Evolutionary conservation across 257 asterid species (phyloP), one percentile per base, ranked within the genome.

Genomic region (Ilex aquifolium): DNA sequence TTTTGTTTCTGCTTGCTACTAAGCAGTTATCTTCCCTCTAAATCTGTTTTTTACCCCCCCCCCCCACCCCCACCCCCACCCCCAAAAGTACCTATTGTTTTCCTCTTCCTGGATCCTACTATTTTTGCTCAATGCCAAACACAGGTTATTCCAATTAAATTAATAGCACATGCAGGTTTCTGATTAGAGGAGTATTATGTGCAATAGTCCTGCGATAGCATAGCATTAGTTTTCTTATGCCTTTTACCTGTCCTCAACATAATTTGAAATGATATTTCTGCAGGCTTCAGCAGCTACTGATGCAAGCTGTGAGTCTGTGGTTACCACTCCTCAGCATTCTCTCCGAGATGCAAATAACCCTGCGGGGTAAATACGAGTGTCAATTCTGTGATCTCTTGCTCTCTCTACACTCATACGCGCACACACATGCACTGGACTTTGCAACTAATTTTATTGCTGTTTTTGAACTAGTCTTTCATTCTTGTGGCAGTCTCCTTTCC

Each of bases 321-420:
- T 53, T 6, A 53, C 57, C 57, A 53, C 57, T 53, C 57, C 57
- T 17, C 57, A n/a, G 57, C 57, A 53, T 14, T 53, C 57, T 53
- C 8, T 53, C 29, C 14, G 57, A 53, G 57, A 53, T 53, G 57
- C 57, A 8, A 53, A 53, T 10, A 53, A 53, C 57, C 57, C 57
- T 2, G 57, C 57, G 0, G 57, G 57, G 57, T 53, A 53, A 8
- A 7, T 53, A 53, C 10, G 52, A 36, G 8, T 8, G 8, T 36
- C 42, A 36, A 46, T 46, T 10, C 52, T 11, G 3, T 3, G 13
- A 46, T 14, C 52, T 46, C n/a, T 10, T 11, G 11, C 52, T 46
- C 57, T 53, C 5, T 50, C 56, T 50, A 21, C 27, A 21, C 27
- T 21, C 27, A 2, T 4, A 4, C 2, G 42, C 42, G 42, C 42